Evolutionary conservation across 768 basidiomycete genomes (phyloP), one percentile per base, ranked within the genome.

Genomic region (Hebeloma cylindrosporum): DNA sequence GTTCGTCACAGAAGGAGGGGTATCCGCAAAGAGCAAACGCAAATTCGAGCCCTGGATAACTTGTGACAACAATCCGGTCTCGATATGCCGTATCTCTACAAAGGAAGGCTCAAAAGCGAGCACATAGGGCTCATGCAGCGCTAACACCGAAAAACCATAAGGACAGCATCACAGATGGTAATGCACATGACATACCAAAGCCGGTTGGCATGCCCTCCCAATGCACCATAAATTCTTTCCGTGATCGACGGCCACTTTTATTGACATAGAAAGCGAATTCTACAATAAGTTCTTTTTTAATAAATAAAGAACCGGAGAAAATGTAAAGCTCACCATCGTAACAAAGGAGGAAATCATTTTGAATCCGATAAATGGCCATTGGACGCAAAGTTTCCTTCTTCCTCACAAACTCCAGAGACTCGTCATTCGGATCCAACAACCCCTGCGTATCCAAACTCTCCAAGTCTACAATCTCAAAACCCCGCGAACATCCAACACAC

Each of bases 181-280:
- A 29, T 7, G 17, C 34, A 13, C 35, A 33, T 5, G 2, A 69
- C 90, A 59, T 62, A 96, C 95, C 96, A 59, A 99, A 98, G 27
- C 88, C 86, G 4, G 91, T 90, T 0, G 96, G 96, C 32, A 74
- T 75, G 7, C 96, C 96, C 66, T 98, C 95, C 96, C 96, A 99
- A 52, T 89, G 78, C 10, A 98, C 90, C 78, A 94, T 90, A 73
- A 97, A 98, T 45, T 91, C 84, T 51, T 81, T 86, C 40, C 90
- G 74, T 37, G 94, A 91, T 49, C 93, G 75, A 72, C 92, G 88
- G 2, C 96, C 96, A 50, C 85, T 94, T 72, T 90, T 92, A 67
- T 98, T 95, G 53, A 99, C 93, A 65, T 97, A 98, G 63, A 99
- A 98, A 0, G 96, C 96, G 62, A 97, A 99, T 68, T 98, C 96